Conservation (phyloP, 2,329 filamentous ascomycete species). For the Hymenoscyphus infarciens region DNA sequence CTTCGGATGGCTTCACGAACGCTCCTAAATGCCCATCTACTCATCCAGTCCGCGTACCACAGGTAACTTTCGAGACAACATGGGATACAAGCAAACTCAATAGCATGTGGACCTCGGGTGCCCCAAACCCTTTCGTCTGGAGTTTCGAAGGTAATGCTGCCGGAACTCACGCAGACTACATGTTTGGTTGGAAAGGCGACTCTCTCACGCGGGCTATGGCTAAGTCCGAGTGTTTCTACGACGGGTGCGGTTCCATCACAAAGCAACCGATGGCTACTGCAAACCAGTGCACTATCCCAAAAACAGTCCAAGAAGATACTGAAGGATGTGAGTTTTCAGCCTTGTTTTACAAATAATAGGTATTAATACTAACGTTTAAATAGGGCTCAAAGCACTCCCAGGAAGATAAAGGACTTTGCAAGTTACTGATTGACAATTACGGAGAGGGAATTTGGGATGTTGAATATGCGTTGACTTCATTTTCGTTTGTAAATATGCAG, state of each 20-base stretch:
- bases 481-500: background rate
- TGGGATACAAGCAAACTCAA: slow-evolving; percentile 44
- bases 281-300: slow-evolving; percentile 44
- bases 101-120: slow-evolving; percentile 43
- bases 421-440: background rate
- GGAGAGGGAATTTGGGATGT: background rate
- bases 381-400: slow-evolving; percentile 20
- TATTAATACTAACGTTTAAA: slow-evolving; percentile 14
- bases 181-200: slow-evolving; percentile 50
- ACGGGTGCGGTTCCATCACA: slow-evolving; percentile 43
- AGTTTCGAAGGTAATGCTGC: slow-evolving; percentile 42
- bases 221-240: slow-evolving; percentile 43
- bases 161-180: slow-evolving; percentile 49
- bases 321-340: slow-evolving; percentile 43
- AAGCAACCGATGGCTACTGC: slow-evolving; percentile 44
- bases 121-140: slow-evolving; percentile 43
- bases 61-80: slow-evolving; percentile 48
- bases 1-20: slow-evolving; percentile 19
- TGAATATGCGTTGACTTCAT: background rate
- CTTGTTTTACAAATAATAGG: background rate
- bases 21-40: slow-evolving; percentile 24
- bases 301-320: slow-evolving; percentile 47
- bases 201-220: slow-evolving; percentile 48
- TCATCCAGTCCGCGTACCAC: slow-evolving; percentile 45
- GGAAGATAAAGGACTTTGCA: slow-evolving; percentile 3